These are phyloP conservation scores for Colletotrichum brevisporum DNA, from an alignment of 2,329 filamentous ascomycete genomes.

Conservation along the genomic window DNA sequence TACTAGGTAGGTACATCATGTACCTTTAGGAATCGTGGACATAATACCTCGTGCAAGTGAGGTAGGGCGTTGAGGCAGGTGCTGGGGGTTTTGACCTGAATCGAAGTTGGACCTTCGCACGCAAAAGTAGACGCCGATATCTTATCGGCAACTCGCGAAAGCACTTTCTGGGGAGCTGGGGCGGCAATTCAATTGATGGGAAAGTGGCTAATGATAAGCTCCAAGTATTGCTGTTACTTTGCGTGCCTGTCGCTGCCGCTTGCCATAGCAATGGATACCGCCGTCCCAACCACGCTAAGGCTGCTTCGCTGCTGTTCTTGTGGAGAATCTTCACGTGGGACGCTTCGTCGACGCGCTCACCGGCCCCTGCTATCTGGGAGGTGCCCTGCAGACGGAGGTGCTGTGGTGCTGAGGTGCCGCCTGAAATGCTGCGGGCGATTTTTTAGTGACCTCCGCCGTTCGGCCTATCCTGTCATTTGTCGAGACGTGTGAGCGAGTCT, in stretches of 20 bases:
- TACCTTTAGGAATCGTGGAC: no score
- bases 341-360: conserved; percentile 4
- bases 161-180: not conserved
- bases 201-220: conserved; percentile 1
- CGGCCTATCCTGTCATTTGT: conserved; percentile 10
- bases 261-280: conserved; percentile 27
- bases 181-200: not conserved
- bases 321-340: conserved; percentile 39
- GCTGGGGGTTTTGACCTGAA: no score
- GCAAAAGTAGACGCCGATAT: conserved; percentile 3
- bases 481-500: conserved; percentile 1
- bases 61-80: no score
- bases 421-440: conserved; percentile 24
- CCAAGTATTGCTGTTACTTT: conserved; percentile 22
- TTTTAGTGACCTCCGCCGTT: conserved; percentile 22
- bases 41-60: no score
- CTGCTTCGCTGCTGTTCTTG: conserved; percentile 23
- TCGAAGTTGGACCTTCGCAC: not conserved
- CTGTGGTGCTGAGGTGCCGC: not conserved
- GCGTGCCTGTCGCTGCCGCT: not conserved
- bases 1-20: no score
- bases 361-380: conserved; percentile 14
- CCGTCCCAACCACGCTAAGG: conserved; percentile 24
- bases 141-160: not conserved
- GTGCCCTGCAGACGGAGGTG: conserved; percentile 17